phyloP scores from a whole-genome alignment of 176 grass and related monocot species.

The Zoysia japonica region DNA sequence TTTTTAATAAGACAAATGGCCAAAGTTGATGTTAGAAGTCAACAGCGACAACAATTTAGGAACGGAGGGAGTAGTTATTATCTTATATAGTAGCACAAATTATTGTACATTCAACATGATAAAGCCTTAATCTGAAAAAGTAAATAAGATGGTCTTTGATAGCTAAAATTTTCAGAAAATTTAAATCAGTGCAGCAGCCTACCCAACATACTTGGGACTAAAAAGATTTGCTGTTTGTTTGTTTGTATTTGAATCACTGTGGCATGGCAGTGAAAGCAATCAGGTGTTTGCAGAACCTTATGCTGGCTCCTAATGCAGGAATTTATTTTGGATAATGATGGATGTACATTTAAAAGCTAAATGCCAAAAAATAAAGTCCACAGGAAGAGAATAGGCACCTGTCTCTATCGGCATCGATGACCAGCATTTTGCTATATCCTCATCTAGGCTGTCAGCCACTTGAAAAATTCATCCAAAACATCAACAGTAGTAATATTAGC shows the following conservation, averaged over 20 bases:
- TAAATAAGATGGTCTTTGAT: constrained; percentile 38
- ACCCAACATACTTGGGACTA: too few relatives aligned
- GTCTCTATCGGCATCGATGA: constrained; percentile 40
- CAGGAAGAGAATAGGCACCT: constrained; percentile 42
- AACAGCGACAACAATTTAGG: too few relatives aligned
- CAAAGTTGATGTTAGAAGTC: too few relatives aligned
- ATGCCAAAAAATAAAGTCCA: constrained; percentile 55
- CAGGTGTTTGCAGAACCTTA: constrained; percentile 62
- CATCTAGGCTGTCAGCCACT: constrained; percentile 55
- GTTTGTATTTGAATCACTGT: constrained; percentile 7
- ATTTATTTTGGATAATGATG: constrained; percentile 70
- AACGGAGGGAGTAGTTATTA: background rate
- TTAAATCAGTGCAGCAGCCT: background rate
- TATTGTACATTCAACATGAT: constrained; percentile 30
- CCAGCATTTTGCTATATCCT: constrained; percentile 54
- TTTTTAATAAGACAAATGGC: too few relatives aligned
- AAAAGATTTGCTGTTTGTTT: too few relatives aligned
- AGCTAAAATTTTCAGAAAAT: constrained; percentile 49
- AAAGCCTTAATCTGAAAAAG: constrained; percentile 6
- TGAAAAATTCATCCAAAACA: constrained; percentile 43
- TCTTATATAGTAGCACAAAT: constrained; percentile 22
- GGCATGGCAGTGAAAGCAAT: constrained; percentile 59
- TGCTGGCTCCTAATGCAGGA: constrained; percentile 52
- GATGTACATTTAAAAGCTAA: constrained; percentile 50
- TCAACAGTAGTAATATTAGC: constrained; percentile 38